Percentiles rank a stretch among this genome's conserved stretches.
These are phyloP conservation scores for Sindora glabra DNA, from an alignment of 306 rosid genomes.

Conservation along the genomic window DNA sequence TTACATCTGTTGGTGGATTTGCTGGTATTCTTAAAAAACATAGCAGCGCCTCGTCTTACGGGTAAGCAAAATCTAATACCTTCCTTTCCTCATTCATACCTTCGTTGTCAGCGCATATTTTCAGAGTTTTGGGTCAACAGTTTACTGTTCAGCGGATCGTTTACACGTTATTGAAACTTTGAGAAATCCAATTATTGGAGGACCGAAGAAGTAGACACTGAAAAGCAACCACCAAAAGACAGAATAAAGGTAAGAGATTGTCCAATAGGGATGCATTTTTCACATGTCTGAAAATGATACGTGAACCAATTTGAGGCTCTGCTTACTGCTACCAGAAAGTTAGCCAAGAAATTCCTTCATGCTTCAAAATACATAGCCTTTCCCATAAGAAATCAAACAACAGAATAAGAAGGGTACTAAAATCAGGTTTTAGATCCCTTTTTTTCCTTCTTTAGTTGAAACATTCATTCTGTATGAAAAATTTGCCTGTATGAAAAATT, in stretches of 20 bases:
- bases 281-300: slow-evolving; percentile 16
- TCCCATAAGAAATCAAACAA: background rate
- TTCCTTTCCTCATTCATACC: slow-evolving; percentile 12
- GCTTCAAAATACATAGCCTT: background rate
- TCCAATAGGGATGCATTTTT: slow-evolving; percentile 14
- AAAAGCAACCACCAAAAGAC: background rate
- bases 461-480: no score
- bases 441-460: no score
- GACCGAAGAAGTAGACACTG: background rate
- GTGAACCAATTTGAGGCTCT: background rate
- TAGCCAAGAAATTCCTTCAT: slow-evolving; percentile 8
- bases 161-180: no score
- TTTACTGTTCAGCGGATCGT: background rate
- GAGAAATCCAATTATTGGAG: no score
- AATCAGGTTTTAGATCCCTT: no score
- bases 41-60: background rate
- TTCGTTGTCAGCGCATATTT: slow-evolving; percentile 17
- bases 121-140: slow-evolving; percentile 6
- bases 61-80: background rate
- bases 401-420: no score
- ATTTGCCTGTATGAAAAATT: no score
- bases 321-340: background rate
- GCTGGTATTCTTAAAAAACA: background rate
- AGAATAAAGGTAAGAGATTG: background rate
- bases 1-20: background rate